Conservation (phyloP, 176 grass and related monocot species). For the Rhynchospora pubera region DNA sequence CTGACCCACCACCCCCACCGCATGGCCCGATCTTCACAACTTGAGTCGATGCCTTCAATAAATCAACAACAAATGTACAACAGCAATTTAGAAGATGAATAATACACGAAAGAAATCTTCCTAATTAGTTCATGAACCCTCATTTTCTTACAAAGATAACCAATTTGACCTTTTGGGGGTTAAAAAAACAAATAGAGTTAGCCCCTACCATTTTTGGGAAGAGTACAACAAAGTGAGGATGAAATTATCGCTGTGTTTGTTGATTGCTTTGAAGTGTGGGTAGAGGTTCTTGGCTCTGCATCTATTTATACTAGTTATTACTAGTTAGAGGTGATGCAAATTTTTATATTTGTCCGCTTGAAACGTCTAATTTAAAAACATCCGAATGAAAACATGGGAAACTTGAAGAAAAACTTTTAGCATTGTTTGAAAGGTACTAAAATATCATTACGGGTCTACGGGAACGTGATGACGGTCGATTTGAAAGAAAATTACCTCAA, state of each 20-base stretch:
- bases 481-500: no score
- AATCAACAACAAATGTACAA: neutral
- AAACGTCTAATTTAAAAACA: neutral
- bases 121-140: neutral
- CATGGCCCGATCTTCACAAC: constrained; percentile 10
- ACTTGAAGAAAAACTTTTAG: neutral
- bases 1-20: constrained; percentile 27
- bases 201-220: neutral
- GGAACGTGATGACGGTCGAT: neutral
- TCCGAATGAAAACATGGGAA: neutral
- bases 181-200: neutral
- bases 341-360: neutral
- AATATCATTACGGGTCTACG: neutral
- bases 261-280: neutral
- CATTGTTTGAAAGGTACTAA: neutral
- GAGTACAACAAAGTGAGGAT: neutral
- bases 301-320: neutral
- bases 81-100: neutral
- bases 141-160: neutral
- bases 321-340: neutral
- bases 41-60: neutral
- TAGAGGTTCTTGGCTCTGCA: neutral
- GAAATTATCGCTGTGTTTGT: neutral
- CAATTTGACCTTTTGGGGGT: neutral
- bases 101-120: neutral